A percentile compares a stretch with the other conserved stretches of the same genome.
phyloP scores from a whole-genome alignment of 1,284 basidiomycete species.

The Testicularia cyperi region DNA sequence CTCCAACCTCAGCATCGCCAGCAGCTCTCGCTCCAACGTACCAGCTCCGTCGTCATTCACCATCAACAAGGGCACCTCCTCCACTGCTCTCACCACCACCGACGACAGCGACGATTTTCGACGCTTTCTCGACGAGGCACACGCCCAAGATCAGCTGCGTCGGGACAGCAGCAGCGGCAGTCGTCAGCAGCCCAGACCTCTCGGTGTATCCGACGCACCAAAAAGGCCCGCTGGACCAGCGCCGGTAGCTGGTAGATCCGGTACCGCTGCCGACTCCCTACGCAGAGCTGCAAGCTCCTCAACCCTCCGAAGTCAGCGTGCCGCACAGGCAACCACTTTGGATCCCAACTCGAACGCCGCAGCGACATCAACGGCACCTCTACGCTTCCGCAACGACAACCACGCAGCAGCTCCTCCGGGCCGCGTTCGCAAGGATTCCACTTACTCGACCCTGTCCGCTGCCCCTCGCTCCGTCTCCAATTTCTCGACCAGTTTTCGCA shows the following conservation, averaged over 20 bases:
- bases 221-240: no score
- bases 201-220: no score
- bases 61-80: slow-evolving; percentile 14
- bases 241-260: no score
- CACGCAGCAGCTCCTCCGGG: not conserved
- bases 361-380: no score
- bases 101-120: slow-evolving; percentile 29
- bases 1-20: slow-evolving; percentile 16
- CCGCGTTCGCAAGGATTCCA: slow-evolving; percentile 1
- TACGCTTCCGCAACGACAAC: not conserved
- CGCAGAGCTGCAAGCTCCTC: slow-evolving; percentile 27
- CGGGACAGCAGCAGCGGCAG: no score
- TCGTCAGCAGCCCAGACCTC: no score
- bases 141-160: slow-evolving; percentile 7
- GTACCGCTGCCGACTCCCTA: slow-evolving; percentile 25
- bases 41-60: slow-evolving; percentile 8
- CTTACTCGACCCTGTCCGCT: slow-evolving; percentile 2
- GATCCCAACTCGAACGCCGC: no score
- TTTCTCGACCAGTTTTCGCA: slow-evolving; percentile 24
- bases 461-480: slow-evolving; percentile 16
- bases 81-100: slow-evolving; percentile 12
- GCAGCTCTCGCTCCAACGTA: not conserved
- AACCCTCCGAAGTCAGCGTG: slow-evolving; percentile 12
- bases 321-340: not conserved
- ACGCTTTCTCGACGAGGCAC: slow-evolving; percentile 15